These are phyloP conservation scores for Cystobasidiaceae sp. DNA, from an alignment of 1,284 basidiomycete genomes.

Conservation along the genomic window DNA sequence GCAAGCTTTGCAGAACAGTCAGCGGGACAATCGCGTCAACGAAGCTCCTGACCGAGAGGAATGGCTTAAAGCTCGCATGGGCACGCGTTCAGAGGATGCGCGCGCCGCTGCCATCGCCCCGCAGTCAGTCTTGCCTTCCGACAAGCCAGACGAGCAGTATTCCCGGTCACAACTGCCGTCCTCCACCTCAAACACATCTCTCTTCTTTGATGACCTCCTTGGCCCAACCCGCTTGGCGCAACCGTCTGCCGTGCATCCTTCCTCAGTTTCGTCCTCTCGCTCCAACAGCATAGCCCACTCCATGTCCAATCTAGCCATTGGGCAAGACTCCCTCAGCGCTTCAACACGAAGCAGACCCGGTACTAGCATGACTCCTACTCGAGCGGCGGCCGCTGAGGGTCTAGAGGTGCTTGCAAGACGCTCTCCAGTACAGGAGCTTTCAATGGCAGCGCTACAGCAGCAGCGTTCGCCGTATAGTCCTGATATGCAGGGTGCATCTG, in stretches of 20 bases:
- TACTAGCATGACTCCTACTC: constrained; percentile 3
- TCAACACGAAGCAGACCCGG: not conserved
- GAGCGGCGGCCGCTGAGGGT: constrained; percentile 15
- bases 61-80: too few relatives aligned
- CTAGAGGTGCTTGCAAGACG: constrained; percentile 23
- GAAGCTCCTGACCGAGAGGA: too few relatives aligned
- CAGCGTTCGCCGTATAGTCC: constrained; percentile 4
- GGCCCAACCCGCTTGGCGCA: constrained; percentile 7
- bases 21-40: not conserved
- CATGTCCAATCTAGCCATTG: not conserved
- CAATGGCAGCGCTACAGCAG: constrained; percentile 28
- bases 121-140: too few relatives aligned
- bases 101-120: not conserved
- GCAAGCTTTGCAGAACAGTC: not conserved
- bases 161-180: not conserved
- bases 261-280: constrained; percentile 8
- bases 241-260: not conserved
- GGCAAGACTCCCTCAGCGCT: not conserved
- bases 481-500: not conserved
- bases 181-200: constrained; percentile 2
- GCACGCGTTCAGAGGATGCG: too few relatives aligned
- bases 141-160: too few relatives aligned
- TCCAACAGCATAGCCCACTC: not conserved
- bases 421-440: constrained; percentile 25
- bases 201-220: constrained; percentile 19